These are phyloP conservation scores for Mycena sanguinolenta DNA, from an alignment of 768 basidiomycete genomes.

Conservation along the genomic window DNA sequence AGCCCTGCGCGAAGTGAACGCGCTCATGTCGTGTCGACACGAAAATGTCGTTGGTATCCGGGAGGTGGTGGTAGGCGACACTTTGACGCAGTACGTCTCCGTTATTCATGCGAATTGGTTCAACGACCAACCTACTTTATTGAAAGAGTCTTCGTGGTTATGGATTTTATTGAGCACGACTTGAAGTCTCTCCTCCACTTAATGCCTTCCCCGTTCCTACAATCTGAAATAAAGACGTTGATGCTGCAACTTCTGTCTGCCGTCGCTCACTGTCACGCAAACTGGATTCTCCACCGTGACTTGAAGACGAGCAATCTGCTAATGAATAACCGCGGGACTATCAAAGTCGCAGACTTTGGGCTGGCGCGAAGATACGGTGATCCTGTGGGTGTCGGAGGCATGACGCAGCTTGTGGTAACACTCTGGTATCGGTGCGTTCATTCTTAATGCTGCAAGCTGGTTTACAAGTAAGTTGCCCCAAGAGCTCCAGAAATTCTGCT, in stretches of 20 bases:
- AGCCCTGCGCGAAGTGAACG: constrained; percentile 92
- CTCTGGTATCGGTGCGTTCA: constrained; percentile 92
- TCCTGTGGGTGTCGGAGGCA: constrained; percentile 94
- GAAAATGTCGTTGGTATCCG: constrained; percentile 98
- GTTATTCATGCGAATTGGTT: constrained; percentile 37
- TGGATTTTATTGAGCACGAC: constrained; percentile 99
- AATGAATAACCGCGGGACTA: constrained; percentile 99
- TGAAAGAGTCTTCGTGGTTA: constrained; percentile 95
- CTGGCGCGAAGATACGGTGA: constrained; percentile 96
- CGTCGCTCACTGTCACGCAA: constrained; percentile 92
- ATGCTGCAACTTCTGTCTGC: constrained; percentile 95
- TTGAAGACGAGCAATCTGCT: constrained; percentile 97
- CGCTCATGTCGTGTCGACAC: constrained; percentile 94
- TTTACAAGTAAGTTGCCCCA: constrained; percentile 35
- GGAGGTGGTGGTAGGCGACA: constrained; percentile 98
- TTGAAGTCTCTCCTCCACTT: constrained; percentile 94
- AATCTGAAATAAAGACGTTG: constrained; percentile 98
- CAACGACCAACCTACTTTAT: constrained; percentile 31
- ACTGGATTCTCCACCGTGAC: constrained; percentile 98
- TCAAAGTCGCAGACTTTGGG: constrained; percentile 99
- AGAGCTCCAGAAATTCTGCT: constrained; percentile 97
- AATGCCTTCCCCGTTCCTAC: constrained; percentile 97
- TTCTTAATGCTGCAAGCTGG: constrained; percentile 33
- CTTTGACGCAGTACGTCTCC: constrained; percentile 93
- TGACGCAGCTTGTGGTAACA: constrained; percentile 98